Conservation (phyloP, 2,329 filamentous ascomycete species). For the Colletotrichum brevisporum region DNA sequence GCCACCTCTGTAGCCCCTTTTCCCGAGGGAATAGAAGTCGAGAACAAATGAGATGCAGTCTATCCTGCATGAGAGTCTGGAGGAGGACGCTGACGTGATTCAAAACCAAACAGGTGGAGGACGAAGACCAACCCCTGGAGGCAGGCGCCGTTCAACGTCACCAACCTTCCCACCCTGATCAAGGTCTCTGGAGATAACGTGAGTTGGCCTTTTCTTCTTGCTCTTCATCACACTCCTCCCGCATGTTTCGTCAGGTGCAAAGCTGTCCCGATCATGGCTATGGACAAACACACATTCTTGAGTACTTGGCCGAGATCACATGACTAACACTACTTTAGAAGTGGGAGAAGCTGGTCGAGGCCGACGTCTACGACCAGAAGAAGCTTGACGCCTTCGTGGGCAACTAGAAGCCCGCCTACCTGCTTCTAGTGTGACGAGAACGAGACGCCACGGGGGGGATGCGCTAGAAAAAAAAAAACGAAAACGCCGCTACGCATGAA, state of each 20-base stretch:
- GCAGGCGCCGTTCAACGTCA: slow-evolving; percentile 38
- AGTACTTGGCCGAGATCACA: too few species aligned
- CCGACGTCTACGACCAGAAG: slow-evolving; percentile 37
- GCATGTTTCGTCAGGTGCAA: too few species aligned
- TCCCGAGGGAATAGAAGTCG: neutral
- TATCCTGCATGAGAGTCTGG: neutral
- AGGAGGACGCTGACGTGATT: neutral
- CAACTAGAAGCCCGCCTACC: neutral
- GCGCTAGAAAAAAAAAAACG: too few species aligned
- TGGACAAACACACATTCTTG: too few species aligned
- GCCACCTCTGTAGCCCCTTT: neutral
- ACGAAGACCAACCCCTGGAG: slow-evolving; percentile 38
- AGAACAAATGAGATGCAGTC: neutral
- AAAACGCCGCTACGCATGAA: neutral
- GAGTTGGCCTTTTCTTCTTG: neutral
- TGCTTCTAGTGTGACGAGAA: too few species aligned
- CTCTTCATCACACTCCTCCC: too few species aligned
- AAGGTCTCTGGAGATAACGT: slow-evolving; percentile 34
- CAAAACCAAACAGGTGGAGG: slow-evolving; percentile 28
- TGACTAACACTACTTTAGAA: slow-evolving; percentile 19
- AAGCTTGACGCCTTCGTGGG: slow-evolving; percentile 36
- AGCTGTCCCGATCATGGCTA: too few species aligned
- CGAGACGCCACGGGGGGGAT: too few species aligned
- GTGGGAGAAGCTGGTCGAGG: slow-evolving; percentile 39
- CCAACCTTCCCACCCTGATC: slow-evolving; percentile 37